Base-by-base conservation (phyloP, 768 basidiomycete genomes). In the Hericium rajendrae region DNA sequence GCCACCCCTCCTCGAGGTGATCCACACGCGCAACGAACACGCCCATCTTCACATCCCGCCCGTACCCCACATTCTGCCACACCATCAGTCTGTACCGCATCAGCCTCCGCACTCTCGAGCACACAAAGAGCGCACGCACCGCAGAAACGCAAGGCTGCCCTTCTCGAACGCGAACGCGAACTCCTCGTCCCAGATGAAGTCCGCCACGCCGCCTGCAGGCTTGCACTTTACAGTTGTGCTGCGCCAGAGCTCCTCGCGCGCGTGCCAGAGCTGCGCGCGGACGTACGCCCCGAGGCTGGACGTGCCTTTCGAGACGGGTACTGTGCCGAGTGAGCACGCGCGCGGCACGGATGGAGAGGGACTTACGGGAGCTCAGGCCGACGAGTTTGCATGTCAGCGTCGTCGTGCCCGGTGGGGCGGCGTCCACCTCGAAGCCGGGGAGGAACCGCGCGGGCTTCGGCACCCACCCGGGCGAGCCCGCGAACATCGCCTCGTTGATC, bases 401-500 rank as follows among this genome's bases (percentile, higher is more conserved):
- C 53, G 67, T 26, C 26, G 56, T 64, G 4, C 38, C 11, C 2
- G 41, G 37, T 20, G 57, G 40, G 57, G 61, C 54, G 52, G 53
- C n/a, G 38, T 57, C 26, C 37, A 48, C 16, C 51, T 61, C 38
- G 54, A 53, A 38, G 64, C 70, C 60, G 13, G 51, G 56, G 12
- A 68, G 55, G 58, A 72, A 54, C 20, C 57, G 48, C 12, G 61
- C 60, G 1, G 83, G 82, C 60, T 80, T 81, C 38, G 73, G 66
- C 1, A 81, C 76, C 80, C 80, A 85, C 1, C 83, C 83, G 2
- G 68, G 63, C 3, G 74, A 78, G 0, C 79, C 83, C 0, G 74
- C 73, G 63, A 84, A 85, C 76, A 85, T 74, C 0, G 74, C 83
- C 65, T 83, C 84, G 61, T 84, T 83, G 22, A 85, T 65, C 60